A percentile compares a stretch with the other conserved stretches of the same genome.
phyloP scores from a whole-genome alignment of 352 stramenopile species.

The Globisporangium ultimum region DNA sequence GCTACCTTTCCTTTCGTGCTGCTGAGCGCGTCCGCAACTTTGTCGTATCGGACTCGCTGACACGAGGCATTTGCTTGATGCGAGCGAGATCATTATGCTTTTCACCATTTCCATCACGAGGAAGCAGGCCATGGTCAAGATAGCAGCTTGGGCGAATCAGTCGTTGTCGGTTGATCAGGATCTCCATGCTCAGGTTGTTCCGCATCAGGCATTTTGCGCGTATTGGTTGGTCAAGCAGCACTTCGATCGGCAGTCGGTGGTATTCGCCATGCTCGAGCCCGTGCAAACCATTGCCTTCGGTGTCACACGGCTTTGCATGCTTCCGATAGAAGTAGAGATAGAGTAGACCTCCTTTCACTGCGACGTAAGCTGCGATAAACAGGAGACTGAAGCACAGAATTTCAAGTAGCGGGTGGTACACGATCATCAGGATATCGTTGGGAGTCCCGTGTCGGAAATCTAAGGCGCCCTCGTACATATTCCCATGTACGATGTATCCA shows the following conservation, averaged over 20 bases:
- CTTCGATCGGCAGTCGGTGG: conserved; percentile 11
- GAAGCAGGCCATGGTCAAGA: conserved; percentile 11
- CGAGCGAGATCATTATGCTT: not conserved
- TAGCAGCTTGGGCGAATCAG: conserved; percentile 13
- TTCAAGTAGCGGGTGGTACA: conserved; percentile 20
- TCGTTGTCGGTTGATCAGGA: conserved; percentile 9
- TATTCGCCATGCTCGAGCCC: conserved; percentile 12
- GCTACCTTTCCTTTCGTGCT: too few species aligned
- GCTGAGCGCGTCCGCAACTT: too few species aligned
- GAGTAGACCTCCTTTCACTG: not conserved
- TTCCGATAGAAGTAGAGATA: not conserved
- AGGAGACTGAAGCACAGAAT: conserved; percentile 8
- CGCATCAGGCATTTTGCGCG: conserved; percentile 10
- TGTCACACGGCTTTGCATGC: not conserved
- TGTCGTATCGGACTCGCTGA: not conserved
- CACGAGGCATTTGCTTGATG: not conserved
- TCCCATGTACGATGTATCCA: conserved; percentile 11
- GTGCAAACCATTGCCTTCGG: conserved; percentile 2
- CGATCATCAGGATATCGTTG: conserved; percentile 8
- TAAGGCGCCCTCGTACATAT: conserved; percentile 18
- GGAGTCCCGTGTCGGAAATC: conserved; percentile 13
- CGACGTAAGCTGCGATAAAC: conserved; percentile 5
- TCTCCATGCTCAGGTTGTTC: conserved; percentile 15
- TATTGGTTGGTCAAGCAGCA: conserved; percentile 13
- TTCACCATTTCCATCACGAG: conserved; percentile 4